Conservation (phyloP, 768 basidiomycete species). For the Melanogaster broomeanus region DNA sequence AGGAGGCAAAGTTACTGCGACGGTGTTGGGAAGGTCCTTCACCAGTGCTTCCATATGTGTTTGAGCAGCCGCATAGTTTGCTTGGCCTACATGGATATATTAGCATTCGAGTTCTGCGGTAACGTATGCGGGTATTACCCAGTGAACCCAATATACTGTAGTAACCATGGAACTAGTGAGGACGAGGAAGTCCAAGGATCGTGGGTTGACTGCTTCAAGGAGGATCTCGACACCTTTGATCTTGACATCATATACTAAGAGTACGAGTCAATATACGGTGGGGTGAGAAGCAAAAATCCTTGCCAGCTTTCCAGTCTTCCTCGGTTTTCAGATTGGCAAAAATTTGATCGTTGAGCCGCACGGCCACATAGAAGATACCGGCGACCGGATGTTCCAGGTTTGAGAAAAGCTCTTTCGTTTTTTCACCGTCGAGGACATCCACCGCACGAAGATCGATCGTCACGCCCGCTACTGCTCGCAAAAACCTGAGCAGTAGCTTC, state of each 20-base stretch:
- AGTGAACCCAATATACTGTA: constrained; percentile 1
- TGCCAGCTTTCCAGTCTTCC: constrained; percentile 13
- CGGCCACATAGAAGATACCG: not conserved
- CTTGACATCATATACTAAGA: constrained; percentile 15
- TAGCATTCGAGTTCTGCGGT: not conserved
- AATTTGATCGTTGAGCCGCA: constrained; percentile 10
- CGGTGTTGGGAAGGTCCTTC: not conserved
- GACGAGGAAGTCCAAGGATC: constrained; percentile 14
- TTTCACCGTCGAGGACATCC: not conserved
- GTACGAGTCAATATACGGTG: not conserved
- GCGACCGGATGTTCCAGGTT: not conserved
- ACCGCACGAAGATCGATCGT: not conserved
- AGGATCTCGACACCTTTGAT: constrained; percentile 12
- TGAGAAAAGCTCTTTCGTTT: not conserved
- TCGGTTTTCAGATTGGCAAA: constrained; percentile 12
- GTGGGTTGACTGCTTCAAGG: constrained; percentile 8
- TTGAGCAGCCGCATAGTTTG: not conserved
- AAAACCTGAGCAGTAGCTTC: not conserved
- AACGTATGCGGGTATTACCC: not conserved
- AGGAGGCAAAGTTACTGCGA: not conserved
- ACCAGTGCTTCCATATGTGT: not conserved
- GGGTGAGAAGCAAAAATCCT: not conserved
- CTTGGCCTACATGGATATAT: not conserved
- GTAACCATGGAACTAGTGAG: constrained; percentile 6
- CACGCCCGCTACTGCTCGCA: not conserved